Evolutionary conservation across 805 yeast genomes (phyloP), one percentile per base, ranked within the genome.

Genomic region (Ogataea degrootiae): DNA sequence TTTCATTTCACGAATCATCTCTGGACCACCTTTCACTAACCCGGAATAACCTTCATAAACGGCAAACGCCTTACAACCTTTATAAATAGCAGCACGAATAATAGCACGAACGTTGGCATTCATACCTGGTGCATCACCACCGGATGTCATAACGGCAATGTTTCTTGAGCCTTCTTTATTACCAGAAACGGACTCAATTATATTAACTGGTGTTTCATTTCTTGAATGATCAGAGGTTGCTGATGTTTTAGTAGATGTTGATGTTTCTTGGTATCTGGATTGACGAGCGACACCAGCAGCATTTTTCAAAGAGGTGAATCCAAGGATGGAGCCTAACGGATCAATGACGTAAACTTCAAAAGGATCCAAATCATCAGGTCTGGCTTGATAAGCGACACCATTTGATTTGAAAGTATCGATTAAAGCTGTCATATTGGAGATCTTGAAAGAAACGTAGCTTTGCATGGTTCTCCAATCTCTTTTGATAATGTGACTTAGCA

Each of bases 51-150:
- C 91, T 67, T 84, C 91, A 68, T 79, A 79, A 38, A 83, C 74
- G 0, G 83, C 89, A 62, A 71, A 84, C 1, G 82, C 82, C 57
- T 77, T 79, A 61, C 89, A 84, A 3, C 82, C 85, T 46, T 71
- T 72, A 65, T 69, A 75, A 49, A 84, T 77, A n/a, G 84, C 81
- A 0, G 88, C 76, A 49, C 91, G 68, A 5, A 84, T 82, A 41
- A 84, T 85, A 3, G 89, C 87, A 51, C 90, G 69, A 22, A 84
- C 90, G 34, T 80, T 82, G 4, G 89, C 83, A 61, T 83, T 82
- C 91, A 84, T 84, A 54, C 91, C 91, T 8, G 86, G 91, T 29
- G 89, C 83, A 60, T 84, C 91, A 57, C 91, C 91, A 49, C 91
- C 91, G 1, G 88, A 82, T 0, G 90, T 84, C 88, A 84, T 83